phyloP scores from a whole-genome alignment of 768 basidiomycete genomes.

The Agaricus subrufescens region DNA sequence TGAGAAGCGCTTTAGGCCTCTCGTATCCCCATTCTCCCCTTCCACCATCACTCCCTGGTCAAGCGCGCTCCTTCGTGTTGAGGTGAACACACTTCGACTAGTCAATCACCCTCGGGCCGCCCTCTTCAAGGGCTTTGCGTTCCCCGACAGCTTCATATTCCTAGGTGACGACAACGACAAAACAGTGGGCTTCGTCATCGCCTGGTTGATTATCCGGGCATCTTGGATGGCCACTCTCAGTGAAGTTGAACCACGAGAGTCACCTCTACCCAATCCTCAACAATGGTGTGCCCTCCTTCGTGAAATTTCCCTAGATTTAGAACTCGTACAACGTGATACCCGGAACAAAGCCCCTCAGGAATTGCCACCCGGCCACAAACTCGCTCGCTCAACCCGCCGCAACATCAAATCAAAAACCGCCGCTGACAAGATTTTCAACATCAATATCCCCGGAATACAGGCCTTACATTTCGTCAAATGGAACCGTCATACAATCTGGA shows the following conservation, averaged over 20 bases:
- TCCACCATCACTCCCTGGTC: background rate
- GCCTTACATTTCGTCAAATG: background rate
- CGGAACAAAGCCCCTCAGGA: background rate
- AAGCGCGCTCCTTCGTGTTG: background rate
- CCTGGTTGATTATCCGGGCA: background rate
- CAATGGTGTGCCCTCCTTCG: background rate
- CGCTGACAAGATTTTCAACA: background rate
- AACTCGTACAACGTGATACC: background rate
- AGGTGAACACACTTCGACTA: background rate
- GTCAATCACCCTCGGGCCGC: background rate
- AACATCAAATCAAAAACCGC: background rate
- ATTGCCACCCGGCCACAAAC: background rate
- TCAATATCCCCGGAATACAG: background rate
- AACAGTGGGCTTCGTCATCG: background rate
- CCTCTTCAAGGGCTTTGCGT: background rate
- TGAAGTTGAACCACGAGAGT: background rate
- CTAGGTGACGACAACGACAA: background rate
- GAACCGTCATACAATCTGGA: background rate
- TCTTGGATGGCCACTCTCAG: background rate
- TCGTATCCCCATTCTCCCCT: background rate
- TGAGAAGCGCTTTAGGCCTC: background rate
- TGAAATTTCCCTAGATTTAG: background rate
- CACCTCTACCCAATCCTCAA: background rate
- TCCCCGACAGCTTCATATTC: background rate
- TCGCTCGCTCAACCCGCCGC: background rate